These are phyloP conservation scores for Carex cristatella DNA, from an alignment of 176 grass and related monocot species.

Conservation along the genomic window DNA sequence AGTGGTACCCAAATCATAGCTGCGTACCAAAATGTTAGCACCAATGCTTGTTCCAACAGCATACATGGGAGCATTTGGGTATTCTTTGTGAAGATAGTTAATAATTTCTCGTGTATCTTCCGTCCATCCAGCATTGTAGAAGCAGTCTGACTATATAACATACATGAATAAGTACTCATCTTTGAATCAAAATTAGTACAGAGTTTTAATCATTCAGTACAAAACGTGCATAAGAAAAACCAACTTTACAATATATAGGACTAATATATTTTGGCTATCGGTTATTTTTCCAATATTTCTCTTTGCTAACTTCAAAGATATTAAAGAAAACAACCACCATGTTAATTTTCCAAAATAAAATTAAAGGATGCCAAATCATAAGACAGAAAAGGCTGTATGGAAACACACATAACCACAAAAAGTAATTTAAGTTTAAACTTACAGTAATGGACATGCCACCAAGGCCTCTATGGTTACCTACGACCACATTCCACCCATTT, in stretches of 20 bases:
- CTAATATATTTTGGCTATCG: not conserved
- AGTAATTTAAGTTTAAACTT: conserved; percentile 37
- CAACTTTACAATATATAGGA: not conserved
- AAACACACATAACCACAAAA: conserved; percentile 12
- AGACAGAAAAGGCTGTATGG: not conserved
- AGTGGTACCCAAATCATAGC: not conserved
- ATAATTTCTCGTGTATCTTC: conserved; percentile 74
- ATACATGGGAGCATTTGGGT: conserved; percentile 69
- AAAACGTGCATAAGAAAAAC: conserved; percentile 25
- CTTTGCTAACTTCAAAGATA: not conserved
- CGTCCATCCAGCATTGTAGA: conserved; percentile 97
- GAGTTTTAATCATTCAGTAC: conserved; percentile 9
- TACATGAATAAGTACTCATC: conserved; percentile 5
- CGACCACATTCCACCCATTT: conserved; percentile 86
- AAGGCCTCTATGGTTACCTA: conserved; percentile 90
- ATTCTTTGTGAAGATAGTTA: conserved; percentile 69
- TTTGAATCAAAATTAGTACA: not conserved
- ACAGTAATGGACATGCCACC: conserved; percentile 91
- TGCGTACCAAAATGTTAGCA: conserved; percentile 85
- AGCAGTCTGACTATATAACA: conserved; percentile 68
- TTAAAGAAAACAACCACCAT: not conserved
- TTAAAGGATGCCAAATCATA: conserved; percentile 12
- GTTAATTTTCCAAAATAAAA: conserved; percentile 6
- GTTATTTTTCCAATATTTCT: not conserved
- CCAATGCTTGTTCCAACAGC: conserved; percentile 96